Base-by-base conservation (phyloP, 2,329 filamentous ascomycete genomes). In the Cordyceps cicadae region DNA sequence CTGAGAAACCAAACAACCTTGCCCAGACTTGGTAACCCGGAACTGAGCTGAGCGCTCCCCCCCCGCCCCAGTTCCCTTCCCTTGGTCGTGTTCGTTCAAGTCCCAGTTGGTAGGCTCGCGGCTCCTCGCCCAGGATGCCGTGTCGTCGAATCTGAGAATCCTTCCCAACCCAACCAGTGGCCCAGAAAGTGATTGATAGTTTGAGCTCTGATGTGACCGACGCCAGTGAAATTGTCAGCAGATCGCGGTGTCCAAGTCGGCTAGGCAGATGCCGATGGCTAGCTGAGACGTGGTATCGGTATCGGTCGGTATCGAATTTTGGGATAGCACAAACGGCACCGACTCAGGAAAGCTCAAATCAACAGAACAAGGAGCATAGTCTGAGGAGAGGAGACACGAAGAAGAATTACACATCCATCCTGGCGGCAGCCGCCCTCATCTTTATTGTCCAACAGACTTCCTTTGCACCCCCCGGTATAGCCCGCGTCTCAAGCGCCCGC, bases 401-500 rank as follows among this genome's bases (percentile, higher is more conserved):
- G 19, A 17, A 43, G 12, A 37, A 43, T 17, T n/a, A 4, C 54
- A 37, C 54, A 11, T 26, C 14, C 34, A 17, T 34, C 6, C 24
- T 45, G 14, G 29, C 26, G 54, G 54, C 43, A 24, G 26, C 12
- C 43, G 12, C n/a, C 41, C 26, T 34, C 54, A 32, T 50, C 34
- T 57, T 57, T 57, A 57, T 57, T 37, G 41, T 39, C 45, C 45
- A n/a, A 19, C n/a, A 6, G 37, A 21, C 21, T 46, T 15, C 41
- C 12, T 12, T 4, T 8, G 3, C 45, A 5, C 5, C 17, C 26
- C 48, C n/a, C 12, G 41, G 39, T 14, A 11, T 45, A 50, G 2
- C 45, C 45, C 32, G 14, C 19, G 41, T 41, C 54, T 41, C 54
- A 57, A 57, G 54, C 54, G 54, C 54, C 45, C 19, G 54, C 32